Conservation (phyloP, 2,329 filamentous ascomycete genomes). For the Paraconiothyrium sp. region DNA sequence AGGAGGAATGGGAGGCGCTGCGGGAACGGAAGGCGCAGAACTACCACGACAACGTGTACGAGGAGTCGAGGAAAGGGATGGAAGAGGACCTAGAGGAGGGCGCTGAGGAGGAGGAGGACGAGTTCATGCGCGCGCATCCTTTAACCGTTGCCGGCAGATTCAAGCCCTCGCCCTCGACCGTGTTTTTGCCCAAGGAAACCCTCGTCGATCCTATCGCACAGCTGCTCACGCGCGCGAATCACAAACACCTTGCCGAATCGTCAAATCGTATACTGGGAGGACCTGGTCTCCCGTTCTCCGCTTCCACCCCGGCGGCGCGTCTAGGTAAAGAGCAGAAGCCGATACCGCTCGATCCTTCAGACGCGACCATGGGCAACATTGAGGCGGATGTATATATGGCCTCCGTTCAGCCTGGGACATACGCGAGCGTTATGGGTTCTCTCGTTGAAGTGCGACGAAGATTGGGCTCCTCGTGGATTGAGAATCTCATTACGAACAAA, state of each 20-base stretch:
- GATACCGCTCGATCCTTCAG: slow-evolving; percentile 70
- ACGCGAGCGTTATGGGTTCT: slow-evolving; percentile 72
- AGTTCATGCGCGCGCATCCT: slow-evolving; percentile 72
- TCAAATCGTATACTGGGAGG: slow-evolving; percentile 83
- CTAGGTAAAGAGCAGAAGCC: slow-evolving; percentile 67
- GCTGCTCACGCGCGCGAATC: slow-evolving; percentile 71
- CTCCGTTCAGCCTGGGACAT: slow-evolving; percentile 74
- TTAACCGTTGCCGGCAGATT: slow-evolving; percentile 79
- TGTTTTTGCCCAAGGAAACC: slow-evolving; percentile 75
- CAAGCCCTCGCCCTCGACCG: slow-evolving; percentile 75
- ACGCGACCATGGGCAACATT: slow-evolving; percentile 75
- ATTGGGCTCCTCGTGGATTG: slow-evolving; percentile 75
- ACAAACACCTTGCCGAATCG: slow-evolving; percentile 75
- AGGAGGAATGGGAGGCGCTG: slow-evolving; percentile 46
- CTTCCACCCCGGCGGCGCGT: slow-evolving; percentile 69
- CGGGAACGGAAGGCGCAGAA: slow-evolving; percentile 41
- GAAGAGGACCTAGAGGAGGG: slow-evolving; percentile 52
- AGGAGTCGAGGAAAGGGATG: slow-evolving; percentile 54
- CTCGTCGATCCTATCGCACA: slow-evolving; percentile 75
- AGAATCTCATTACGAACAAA: slow-evolving; percentile 69
- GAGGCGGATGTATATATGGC: slow-evolving; percentile 79
- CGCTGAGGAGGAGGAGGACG: slow-evolving; percentile 44
- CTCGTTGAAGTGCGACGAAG: slow-evolving; percentile 79
- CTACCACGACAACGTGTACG: slow-evolving; percentile 49
- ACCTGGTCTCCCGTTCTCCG: slow-evolving; percentile 76